These are phyloP conservation scores for Phytopythium litorale DNA, from an alignment of 352 stramenopile species.

Conservation along the genomic window DNA sequence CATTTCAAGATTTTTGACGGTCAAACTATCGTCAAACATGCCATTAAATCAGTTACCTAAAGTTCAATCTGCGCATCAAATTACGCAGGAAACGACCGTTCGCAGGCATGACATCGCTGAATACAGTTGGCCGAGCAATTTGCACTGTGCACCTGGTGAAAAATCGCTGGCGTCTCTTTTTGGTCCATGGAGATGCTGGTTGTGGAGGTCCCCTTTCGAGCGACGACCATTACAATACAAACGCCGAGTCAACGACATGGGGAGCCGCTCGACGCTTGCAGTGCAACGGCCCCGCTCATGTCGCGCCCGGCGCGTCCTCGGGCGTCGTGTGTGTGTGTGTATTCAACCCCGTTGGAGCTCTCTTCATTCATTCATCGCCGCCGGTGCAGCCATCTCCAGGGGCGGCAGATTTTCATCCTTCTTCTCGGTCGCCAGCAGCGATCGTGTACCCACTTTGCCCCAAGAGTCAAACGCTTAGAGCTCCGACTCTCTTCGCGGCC, in stretches of 20 bases:
- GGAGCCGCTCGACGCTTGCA: no score
- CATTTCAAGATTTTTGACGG: no score
- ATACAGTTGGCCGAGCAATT: neutral
- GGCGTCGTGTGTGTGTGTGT: neutral
- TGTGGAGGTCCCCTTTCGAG: neutral
- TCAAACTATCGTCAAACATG: no score
- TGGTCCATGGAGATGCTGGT: neutral
- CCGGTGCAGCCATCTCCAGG: no score
- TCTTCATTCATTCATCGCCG: no score
- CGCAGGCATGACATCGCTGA: neutral
- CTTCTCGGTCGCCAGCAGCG: neutral
- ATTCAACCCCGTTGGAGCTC: neutral
- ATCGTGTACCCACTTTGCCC: slow-evolving; percentile 1
- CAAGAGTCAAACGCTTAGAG: neutral
- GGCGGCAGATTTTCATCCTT: neutral
- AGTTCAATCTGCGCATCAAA: neutral
- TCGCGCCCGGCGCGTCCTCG: neutral
- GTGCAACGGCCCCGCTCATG: neutral
- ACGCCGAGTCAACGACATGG: neutral
- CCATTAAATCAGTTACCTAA: neutral
- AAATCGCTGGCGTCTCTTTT: neutral
- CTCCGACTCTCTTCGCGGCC: neutral
- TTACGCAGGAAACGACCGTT: neutral
- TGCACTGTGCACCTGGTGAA: neutral
- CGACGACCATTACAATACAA: slow-evolving; percentile 1